Conservation (phyloP, 1,139 yeast species). For the Protomyces lactucae-debilis region DNA sequence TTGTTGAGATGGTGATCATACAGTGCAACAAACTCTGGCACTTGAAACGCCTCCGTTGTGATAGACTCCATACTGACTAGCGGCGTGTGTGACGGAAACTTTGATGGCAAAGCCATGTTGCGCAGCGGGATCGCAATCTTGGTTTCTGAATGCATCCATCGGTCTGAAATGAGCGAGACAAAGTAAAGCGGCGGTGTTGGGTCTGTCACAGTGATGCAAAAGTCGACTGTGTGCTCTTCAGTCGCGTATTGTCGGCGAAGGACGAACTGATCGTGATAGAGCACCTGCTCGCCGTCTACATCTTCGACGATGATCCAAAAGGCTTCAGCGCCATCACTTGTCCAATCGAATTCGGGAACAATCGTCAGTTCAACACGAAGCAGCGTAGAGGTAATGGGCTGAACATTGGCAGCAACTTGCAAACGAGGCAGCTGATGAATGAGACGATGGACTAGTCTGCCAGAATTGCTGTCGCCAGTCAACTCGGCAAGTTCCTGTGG, state of each 20-base stretch:
- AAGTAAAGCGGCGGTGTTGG: conserved; percentile 74
- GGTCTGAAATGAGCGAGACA: conserved; percentile 67
- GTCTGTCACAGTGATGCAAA: conserved; percentile 56
- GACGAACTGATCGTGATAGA: conserved; percentile 54
- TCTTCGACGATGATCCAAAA: conserved; percentile 76
- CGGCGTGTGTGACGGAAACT: conserved; percentile 60
- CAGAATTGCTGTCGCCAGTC: conserved; percentile 63
- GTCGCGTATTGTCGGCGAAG: conserved; percentile 50
- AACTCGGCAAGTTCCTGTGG: conserved; percentile 80
- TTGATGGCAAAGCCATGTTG: conserved; percentile 58
- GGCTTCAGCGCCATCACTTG: conserved; percentile 50
- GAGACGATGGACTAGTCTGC: conserved; percentile 57
- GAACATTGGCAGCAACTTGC: conserved; percentile 54
- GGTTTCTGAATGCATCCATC: conserved; percentile 75
- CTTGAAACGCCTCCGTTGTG: conserved; percentile 48
- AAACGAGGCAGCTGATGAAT: conserved; percentile 70
- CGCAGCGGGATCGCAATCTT: conserved; percentile 58
- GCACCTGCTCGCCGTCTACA: conserved; percentile 70
- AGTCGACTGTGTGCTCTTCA: conserved; percentile 57
- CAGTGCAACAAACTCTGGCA: conserved; percentile 46
- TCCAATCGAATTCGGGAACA: conserved; percentile 75
- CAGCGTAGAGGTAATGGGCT: conserved; percentile 70
- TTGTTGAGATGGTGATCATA: conserved; percentile 55
- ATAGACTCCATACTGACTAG: conserved; percentile 50
- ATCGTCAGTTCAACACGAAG: conserved; percentile 63